Conservation (phyloP, 2,329 filamentous ascomycete species). For the Trichoderma koningii region DNA sequence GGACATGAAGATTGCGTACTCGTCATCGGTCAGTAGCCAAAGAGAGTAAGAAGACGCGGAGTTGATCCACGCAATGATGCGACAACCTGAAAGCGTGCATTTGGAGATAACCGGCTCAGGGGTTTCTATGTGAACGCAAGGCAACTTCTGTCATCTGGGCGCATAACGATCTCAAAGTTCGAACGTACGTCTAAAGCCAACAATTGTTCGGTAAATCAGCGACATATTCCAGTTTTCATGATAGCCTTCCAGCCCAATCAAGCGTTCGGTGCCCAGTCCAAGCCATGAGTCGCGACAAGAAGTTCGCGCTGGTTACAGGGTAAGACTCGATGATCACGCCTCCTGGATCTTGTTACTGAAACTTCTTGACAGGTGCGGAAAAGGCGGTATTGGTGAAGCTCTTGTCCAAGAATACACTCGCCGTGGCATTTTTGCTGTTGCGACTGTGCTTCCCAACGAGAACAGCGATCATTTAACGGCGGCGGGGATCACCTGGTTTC, state of each 20-base stretch:
- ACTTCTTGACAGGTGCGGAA: slow-evolving; percentile 19
- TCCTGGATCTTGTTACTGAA: neutral
- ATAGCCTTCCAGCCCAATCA: neutral
- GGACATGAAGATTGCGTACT: too few species aligned
- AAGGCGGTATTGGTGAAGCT: slow-evolving; percentile 36
- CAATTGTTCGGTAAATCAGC: neutral
- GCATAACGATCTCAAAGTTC: too few species aligned
- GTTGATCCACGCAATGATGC: neutral
- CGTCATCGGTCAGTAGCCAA: too few species aligned
- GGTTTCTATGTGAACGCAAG: neutral
- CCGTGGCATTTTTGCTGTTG: slow-evolving; percentile 39
- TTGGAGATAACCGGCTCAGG: neutral
- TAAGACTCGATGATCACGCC: neutral
- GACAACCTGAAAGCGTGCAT: neutral
- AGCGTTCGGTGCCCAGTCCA: neutral
- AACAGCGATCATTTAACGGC: slow-evolving; percentile 33
- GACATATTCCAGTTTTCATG: neutral
- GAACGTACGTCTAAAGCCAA: too few species aligned
- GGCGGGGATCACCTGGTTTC: slow-evolving; percentile 34
- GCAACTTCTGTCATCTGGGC: too few species aligned
- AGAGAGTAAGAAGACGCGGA: neutral
- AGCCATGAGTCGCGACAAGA: neutral
- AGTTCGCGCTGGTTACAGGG: slow-evolving; percentile 18
- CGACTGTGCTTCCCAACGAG: slow-evolving; percentile 36
- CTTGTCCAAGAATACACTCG: slow-evolving; percentile 32